These are phyloP conservation scores for Salix arbutifolia DNA, from an alignment of 345 rosid species.

Conservation along the genomic window DNA sequence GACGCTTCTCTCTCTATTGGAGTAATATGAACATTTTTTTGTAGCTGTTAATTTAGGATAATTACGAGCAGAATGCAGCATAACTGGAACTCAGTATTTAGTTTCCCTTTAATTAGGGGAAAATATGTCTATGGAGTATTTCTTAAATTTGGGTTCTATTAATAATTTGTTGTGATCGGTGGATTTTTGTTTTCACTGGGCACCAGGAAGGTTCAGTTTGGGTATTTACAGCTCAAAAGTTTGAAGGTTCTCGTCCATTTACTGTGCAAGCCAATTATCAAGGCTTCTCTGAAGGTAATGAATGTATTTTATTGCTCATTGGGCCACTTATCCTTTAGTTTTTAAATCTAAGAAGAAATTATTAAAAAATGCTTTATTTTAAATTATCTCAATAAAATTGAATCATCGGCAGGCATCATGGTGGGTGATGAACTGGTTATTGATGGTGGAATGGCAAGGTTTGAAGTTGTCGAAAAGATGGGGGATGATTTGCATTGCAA, in stretches of 20 bases:
- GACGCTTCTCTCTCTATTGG: not conserved
- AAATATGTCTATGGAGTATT: not conserved
- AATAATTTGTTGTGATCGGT: not conserved
- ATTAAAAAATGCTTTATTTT: not conserved
- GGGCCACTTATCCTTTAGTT: not conserved
- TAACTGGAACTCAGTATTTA: not conserved
- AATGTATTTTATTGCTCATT: not conserved
- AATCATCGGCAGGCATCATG: constrained; percentile 39
- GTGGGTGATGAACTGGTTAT: constrained; percentile 67
- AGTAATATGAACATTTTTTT: not conserved
- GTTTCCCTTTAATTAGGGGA: not conserved
- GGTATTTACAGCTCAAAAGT: constrained; percentile 50
- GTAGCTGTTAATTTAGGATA: not conserved
- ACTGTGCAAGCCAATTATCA: constrained; percentile 59
- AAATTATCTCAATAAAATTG: not conserved
- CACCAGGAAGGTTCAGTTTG: constrained; percentile 61
- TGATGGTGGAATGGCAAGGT: constrained; percentile 79
- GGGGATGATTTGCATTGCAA: constrained; percentile 54
- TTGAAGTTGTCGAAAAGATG: constrained; percentile 56
- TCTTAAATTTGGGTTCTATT: not conserved
- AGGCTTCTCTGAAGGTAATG: constrained; percentile 63
- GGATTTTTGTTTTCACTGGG: not conserved
- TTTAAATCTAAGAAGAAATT: not conserved
- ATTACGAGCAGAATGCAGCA: not conserved
- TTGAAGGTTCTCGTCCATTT: constrained; percentile 48